Percentiles rank a stretch among this genome's conserved stretches.
phyloP scores from a whole-genome alignment of 345 rosid genomes.

The Salix udensis region DNA sequence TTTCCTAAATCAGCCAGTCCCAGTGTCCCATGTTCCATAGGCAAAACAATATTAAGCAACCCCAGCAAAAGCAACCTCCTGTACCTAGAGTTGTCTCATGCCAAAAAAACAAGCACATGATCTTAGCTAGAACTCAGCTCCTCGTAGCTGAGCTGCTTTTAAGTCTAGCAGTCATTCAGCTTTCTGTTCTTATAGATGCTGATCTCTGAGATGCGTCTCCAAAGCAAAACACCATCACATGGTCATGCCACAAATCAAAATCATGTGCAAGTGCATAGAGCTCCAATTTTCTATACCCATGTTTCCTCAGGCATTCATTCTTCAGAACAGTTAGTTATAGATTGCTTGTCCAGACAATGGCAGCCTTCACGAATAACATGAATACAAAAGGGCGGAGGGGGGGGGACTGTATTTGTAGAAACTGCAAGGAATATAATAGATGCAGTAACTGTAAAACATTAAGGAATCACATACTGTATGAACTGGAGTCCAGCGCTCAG shows the following conservation, averaged over 20 bases:
- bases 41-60: not conserved
- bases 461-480: slow-evolving; percentile 63
- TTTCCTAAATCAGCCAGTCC: no score
- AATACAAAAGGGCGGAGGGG: no score
- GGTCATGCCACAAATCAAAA: not conserved
- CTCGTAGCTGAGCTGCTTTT: not conserved
- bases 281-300: not conserved
- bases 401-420: not conserved
- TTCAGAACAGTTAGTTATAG: not conserved
- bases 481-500: slow-evolving; percentile 94
- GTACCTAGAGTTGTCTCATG: slow-evolving; percentile 14
- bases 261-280: not conserved
- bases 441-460: not conserved
- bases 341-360: not conserved
- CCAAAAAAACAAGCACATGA: slow-evolving; percentile 18
- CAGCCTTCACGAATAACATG: not conserved
- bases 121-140: slow-evolving; percentile 13
- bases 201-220: not conserved
- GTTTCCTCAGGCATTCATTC: not conserved
- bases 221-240: not conserved
- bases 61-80: not conserved
- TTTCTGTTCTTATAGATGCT: not conserved
- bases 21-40: not conserved
- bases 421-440: not conserved
- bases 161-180: not conserved